Evolutionary conservation across 495 filamentous ascomycete species (phyloP), one percentile per base, ranked within the genome.

Genomic region (Aspergillus bridgeri): DNA sequence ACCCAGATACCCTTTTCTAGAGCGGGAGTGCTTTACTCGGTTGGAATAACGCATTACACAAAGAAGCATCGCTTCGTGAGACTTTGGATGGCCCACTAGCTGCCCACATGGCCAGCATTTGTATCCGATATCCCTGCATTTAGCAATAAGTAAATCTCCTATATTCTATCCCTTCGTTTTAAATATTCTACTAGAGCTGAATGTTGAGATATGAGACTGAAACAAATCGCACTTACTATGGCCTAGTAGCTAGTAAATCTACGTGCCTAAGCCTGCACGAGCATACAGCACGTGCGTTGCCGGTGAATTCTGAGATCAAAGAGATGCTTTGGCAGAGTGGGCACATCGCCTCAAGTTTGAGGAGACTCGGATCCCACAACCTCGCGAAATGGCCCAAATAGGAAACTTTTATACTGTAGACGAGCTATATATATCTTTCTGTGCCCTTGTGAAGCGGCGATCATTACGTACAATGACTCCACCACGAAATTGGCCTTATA

Each of bases 371-470:
- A 46, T 46, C n/a, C 52, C 38, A 54, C 52, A 54, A 45, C 52
- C 52, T 54, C 52, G 52, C 52, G 52, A 54, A 54, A 43, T 54
- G 52, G 38, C 52, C 52, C 52, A 54, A 54, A 54, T 54, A 54
- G 52, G 52, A 44, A 54, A 54, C 38, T 46, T 46, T 46, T n/a
- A 46, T 46, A 46, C 4, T 11, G 19, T 45, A 11, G 42, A 45
- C 15, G 44, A 54, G 52, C 52, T 54, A 54, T 54, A 45, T 54
- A 20, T 54, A 25, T 54, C 29, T 54, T 54, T 33, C 52, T 54
- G 29, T 54, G 52, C 19, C 52, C 52, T 43, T 54, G 52, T 42
- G 52, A 54, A 53, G 23, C 27, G 51, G 43, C n/a, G 38, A 54
- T 54, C 52, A 54, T 54, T 54, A 54, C 21, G 52, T 54, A 54